Conservation (phyloP, 306 rosid genomes). For the Echinosophora koreensis region DNA sequence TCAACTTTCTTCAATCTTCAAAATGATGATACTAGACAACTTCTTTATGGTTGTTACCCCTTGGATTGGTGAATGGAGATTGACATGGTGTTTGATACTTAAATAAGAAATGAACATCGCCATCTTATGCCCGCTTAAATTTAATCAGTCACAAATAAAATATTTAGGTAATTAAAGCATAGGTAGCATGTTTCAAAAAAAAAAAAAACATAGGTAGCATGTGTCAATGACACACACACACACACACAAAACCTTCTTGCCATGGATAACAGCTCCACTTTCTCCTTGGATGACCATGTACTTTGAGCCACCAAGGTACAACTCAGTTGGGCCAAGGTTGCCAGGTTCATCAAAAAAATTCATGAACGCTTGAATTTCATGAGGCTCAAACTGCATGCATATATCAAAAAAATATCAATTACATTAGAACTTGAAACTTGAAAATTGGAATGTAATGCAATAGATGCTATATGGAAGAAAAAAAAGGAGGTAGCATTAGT, state of each 20-base stretch:
- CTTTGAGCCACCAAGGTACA: constrained; percentile 63
- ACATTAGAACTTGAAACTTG: neutral
- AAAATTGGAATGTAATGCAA: neutral
- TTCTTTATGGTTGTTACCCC: neutral
- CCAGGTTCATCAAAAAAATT: constrained; percentile 67
- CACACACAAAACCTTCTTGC: constrained; percentile 57
- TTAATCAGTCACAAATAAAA: constrained; percentile 1
- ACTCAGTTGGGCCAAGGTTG: constrained; percentile 65
- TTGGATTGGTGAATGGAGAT: neutral
- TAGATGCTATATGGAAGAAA: too few relatives aligned
- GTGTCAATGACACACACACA: too few relatives aligned
- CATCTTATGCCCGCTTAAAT: neutral
- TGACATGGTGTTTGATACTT: neutral
- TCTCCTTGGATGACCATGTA: constrained; percentile 78
- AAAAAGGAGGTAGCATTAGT: too few relatives aligned
- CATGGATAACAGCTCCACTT: constrained; percentile 63
- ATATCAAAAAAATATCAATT: neutral
- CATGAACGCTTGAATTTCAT: constrained; percentile 56
- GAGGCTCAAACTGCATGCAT: constrained; percentile 49
- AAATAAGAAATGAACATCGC: neutral
- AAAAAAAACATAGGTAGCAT: neutral
- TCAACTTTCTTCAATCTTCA: too few relatives aligned
- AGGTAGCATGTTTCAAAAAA: neutral
- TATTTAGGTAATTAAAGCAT: neutral
- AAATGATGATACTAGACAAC: too few relatives aligned